These are phyloP conservation scores for Phytophthora crassamura DNA, from an alignment of 352 stramenopile genomes.

Conservation along the genomic window DNA sequence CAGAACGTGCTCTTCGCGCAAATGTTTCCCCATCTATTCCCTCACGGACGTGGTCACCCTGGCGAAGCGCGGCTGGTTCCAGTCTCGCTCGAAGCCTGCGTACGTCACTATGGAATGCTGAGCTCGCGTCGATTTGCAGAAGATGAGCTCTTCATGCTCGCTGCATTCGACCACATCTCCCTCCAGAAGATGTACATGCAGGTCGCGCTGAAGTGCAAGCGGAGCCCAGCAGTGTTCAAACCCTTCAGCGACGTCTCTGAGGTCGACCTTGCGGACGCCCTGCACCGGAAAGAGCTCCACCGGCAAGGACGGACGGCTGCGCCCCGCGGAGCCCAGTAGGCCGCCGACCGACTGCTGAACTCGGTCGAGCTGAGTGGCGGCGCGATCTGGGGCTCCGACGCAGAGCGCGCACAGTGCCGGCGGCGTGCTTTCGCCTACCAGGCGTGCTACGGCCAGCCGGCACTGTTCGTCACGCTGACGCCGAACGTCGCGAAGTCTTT, in stretches of 20 bases:
- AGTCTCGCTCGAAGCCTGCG: background rate
- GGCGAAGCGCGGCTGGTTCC: background rate
- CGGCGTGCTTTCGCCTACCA: conserved; percentile 33
- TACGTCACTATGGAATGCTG: background rate
- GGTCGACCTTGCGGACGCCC: no score
- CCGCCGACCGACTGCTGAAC: no score
- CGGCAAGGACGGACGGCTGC: no score
- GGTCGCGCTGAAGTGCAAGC: no score
- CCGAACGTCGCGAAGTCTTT: background rate
- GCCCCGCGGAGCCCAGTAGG: no score
- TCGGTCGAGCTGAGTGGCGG: background rate
- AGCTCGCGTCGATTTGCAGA: no score
- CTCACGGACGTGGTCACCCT: background rate
- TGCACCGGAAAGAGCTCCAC: no score
- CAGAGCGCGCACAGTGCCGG: conserved; percentile 24
- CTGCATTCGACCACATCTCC: background rate
- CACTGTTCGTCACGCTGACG: background rate
- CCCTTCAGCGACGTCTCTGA: no score
- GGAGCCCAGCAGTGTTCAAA: no score
- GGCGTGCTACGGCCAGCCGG: conserved; percentile 1
- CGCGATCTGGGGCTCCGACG: conserved; percentile 17
- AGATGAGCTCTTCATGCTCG: no score
- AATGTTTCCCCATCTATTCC: background rate
- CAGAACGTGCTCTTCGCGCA: background rate
- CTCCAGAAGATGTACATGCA: background rate